Conservation (phyloP, 225 moss, liverwort and hornwort genomes). For the Lunularia cruciata region DNA sequence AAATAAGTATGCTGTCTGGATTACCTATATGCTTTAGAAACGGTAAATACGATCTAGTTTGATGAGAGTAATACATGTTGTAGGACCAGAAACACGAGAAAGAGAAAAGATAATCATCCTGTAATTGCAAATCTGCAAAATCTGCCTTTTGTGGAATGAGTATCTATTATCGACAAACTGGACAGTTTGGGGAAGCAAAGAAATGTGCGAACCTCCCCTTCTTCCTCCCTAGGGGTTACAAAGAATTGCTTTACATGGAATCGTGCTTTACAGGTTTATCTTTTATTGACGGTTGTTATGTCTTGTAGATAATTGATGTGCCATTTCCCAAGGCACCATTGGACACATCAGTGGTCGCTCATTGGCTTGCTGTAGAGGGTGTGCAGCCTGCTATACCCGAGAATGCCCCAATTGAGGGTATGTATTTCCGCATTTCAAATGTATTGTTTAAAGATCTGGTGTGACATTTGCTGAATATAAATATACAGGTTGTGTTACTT, state of each 20-base stretch:
- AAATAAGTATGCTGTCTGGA: too few species aligned
- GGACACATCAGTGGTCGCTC: slow-evolving; percentile 83
- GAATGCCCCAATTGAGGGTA: slow-evolving; percentile 95
- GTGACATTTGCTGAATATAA: too few species aligned
- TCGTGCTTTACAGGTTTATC: neutral
- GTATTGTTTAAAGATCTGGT: neutral
- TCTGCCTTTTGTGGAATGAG: too few species aligned
- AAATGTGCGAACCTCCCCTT: too few species aligned
- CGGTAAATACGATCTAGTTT: too few species aligned
- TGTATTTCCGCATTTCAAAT: neutral
- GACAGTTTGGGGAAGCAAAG: too few species aligned
- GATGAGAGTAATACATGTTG: too few species aligned
- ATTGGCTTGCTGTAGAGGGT: slow-evolving; percentile 99
- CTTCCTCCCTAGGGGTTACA: neutral
- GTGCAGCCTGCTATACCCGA: slow-evolving; percentile 98
- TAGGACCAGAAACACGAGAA: too few species aligned
- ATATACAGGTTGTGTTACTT: neutral
- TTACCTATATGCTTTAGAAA: too few species aligned
- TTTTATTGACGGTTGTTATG: neutral
- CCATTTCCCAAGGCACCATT: slow-evolving; percentile 89
- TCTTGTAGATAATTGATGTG: slow-evolving; percentile 76
- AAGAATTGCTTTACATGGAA: neutral
- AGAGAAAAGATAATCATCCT: too few species aligned
- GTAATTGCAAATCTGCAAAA: too few species aligned
- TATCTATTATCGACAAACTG: too few species aligned